Evolutionary conservation across 139 green algal species (phyloP).

Genomic region (Ettlia oleoabundans): DNA sequence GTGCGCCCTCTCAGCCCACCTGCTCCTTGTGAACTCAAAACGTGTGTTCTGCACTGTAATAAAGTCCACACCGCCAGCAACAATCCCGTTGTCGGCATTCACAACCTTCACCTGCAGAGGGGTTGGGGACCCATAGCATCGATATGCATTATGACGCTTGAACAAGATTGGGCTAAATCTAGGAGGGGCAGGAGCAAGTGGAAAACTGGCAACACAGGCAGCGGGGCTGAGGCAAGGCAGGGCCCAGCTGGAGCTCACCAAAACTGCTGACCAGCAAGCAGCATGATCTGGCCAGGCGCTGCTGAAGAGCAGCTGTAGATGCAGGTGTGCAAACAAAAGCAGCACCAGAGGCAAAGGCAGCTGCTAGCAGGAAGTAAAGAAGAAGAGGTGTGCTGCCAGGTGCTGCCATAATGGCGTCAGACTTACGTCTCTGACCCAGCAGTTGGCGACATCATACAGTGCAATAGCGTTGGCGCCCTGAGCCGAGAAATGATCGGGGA

Average conservation of each 20-base stretch:
- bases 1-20: neutral
- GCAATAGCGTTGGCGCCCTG: constrained; percentile 27
- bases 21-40: neutral
- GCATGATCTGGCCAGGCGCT: too few relatives aligned
- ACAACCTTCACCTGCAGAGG: neutral
- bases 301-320: neutral
- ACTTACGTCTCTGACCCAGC: constrained; percentile 22
- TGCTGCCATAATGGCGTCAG: too few relatives aligned
- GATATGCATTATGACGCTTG: too few relatives aligned
- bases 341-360: neutral
- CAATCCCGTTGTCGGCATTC: constrained; percentile 16
- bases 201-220: too few relatives aligned
- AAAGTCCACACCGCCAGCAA: constrained; percentile 4
- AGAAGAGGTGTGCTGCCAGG: too few relatives aligned
- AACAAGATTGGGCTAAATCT: too few relatives aligned
- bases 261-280: too few relatives aligned
- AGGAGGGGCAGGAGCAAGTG: too few relatives aligned
- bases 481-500: constrained; percentile 10
- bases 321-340: neutral
- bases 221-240: neutral
- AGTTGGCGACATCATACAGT: constrained; percentile 26
- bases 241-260: too few relatives aligned
- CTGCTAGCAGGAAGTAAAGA: neutral
- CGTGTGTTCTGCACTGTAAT: neutral
- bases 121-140: too few relatives aligned